Conservation (phyloP, 345 rosid genomes). For the Salix purpurea region DNA sequence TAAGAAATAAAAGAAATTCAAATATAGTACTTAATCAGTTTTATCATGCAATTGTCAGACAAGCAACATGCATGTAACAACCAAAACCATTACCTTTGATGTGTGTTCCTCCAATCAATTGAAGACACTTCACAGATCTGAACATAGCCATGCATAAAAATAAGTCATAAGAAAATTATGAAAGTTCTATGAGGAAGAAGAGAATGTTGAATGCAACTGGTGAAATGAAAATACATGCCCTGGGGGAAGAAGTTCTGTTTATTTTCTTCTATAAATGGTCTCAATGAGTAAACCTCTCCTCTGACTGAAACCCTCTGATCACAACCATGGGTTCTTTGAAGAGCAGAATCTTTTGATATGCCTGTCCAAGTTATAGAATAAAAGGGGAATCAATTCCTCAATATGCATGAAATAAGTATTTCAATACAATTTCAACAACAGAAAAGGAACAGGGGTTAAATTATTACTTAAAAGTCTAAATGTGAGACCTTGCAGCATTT, state of each 20-base stretch:
- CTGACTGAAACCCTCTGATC: conserved; percentile 12
- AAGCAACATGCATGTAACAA: conserved; percentile 7
- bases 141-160: conserved; percentile 9
- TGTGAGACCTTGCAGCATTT: background rate
- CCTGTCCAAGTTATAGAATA: conserved; percentile 15
- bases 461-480: background rate
- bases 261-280: conserved; percentile 21
- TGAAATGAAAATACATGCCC: conserved; percentile 7
- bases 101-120: conserved; percentile 11
- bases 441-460: background rate
- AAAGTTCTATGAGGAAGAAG: background rate
- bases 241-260: conserved; percentile 13
- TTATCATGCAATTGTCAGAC: background rate
- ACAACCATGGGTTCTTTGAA: conserved; percentile 19
- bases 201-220: background rate
- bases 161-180: background rate
- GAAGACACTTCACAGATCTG: conserved; percentile 5
- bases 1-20: too few relatives aligned
- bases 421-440: background rate
- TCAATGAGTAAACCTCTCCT: conserved; percentile 18
- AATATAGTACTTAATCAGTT: background rate
- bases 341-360: conserved; percentile 29
- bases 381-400: background rate
- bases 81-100: conserved; percentile 22
- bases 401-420: background rate